Evolutionary conservation across 768 basidiomycete species (phyloP).

Genomic region (Mycena filopes): DNA sequence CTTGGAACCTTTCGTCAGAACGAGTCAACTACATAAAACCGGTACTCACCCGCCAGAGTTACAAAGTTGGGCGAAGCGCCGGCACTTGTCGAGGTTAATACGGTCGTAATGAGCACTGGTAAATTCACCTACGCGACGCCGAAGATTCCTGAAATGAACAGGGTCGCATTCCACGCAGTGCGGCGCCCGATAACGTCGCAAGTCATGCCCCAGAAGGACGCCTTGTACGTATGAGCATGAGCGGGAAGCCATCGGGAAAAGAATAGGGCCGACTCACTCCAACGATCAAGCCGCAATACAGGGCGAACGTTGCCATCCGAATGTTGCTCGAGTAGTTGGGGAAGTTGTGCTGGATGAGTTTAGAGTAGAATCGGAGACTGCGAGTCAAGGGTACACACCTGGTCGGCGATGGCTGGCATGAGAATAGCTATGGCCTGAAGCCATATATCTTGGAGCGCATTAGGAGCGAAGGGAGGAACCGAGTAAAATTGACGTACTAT

Average conservation of each 20-base stretch:
- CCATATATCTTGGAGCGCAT: constrained; percentile 40
- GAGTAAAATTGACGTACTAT: constrained; percentile 18
- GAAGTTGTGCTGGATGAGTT: constrained; percentile 24
- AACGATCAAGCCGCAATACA: constrained; percentile 52
- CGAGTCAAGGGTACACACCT: constrained; percentile 26
- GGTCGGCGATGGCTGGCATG: constrained; percentile 39
- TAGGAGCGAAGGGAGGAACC: neutral
- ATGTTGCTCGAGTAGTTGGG: constrained; percentile 41
- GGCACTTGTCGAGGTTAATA: constrained; percentile 37
- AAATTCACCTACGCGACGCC: constrained; percentile 47
- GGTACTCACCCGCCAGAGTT: constrained; percentile 45
- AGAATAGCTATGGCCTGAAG: constrained; percentile 52
- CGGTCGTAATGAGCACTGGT: neutral
- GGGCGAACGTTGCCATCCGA: constrained; percentile 46
- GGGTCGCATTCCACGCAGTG: constrained; percentile 63
- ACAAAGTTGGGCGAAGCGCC: constrained; percentile 58
- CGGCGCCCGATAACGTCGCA: constrained; percentile 64
- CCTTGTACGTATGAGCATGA: constrained; percentile 30
- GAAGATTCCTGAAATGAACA: constrained; percentile 65
- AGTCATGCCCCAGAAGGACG: constrained; percentile 61
- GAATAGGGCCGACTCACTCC: constrained; percentile 50
- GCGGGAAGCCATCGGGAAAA: neutral
- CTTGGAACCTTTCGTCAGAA: neutral
- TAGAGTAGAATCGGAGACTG: constrained; percentile 38
- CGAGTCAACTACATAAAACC: neutral